phyloP scores from a whole-genome alignment of 768 basidiomycete species.

The Suillus bovinus region DNA sequence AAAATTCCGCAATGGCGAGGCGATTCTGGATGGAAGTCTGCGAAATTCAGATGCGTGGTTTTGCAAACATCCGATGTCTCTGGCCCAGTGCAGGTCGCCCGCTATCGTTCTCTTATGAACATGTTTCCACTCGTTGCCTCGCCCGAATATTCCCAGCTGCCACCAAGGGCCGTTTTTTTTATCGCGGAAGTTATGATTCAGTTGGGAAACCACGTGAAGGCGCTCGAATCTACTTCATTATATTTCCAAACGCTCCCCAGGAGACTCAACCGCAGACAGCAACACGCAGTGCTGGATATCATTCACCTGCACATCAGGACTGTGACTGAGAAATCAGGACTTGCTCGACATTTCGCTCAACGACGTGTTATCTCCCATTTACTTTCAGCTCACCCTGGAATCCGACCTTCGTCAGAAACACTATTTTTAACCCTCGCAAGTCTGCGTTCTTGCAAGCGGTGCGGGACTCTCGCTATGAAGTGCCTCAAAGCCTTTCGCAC shows the following conservation, averaged over 20 bases:
- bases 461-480: constrained; percentile 54
- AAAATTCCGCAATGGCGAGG: neutral
- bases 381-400: constrained; percentile 43
- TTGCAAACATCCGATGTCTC: constrained; percentile 20
- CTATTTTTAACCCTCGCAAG: constrained; percentile 58
- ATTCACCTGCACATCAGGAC: constrained; percentile 51
- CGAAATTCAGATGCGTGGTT: neutral
- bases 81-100: constrained; percentile 11
- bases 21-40: neutral
- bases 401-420: constrained; percentile 61
- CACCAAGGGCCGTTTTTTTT: constrained; percentile 44
- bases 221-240: constrained; percentile 44
- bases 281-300: constrained; percentile 46
- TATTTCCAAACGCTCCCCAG: constrained; percentile 54
- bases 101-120: constrained; percentile 41
- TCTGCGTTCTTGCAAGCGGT: constrained; percentile 46
- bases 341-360: constrained; percentile 45
- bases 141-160: constrained; percentile 34
- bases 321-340: constrained; percentile 35
- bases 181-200: constrained; percentile 50
- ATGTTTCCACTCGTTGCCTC: constrained; percentile 40
- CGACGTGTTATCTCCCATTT: constrained; percentile 47
- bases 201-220: constrained; percentile 37
- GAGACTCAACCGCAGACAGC: constrained; percentile 35
- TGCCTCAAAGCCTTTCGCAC: constrained; percentile 45